phyloP scores from a whole-genome alignment of 2,329 filamentous ascomycete genomes.

The Knufia fluminis region DNA sequence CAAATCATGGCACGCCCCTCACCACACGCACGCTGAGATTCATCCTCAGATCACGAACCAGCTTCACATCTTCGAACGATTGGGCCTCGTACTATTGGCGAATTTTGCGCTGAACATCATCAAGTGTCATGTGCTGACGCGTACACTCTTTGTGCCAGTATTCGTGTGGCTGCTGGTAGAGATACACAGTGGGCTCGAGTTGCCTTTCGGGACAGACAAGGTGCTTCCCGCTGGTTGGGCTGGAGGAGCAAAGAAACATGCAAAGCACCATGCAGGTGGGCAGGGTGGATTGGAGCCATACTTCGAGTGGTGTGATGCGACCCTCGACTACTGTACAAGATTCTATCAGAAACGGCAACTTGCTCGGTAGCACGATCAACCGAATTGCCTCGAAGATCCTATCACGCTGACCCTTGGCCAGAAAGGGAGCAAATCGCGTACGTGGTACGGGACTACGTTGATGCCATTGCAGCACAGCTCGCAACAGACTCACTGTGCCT shows the following conservation, averaged over 20 bases:
- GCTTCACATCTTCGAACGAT: slow-evolving; percentile 21
- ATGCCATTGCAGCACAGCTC: too few relatives aligned
- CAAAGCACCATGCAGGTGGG: slow-evolving; percentile 18
- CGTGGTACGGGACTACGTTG: too few relatives aligned
- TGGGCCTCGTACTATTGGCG: slow-evolving; percentile 24
- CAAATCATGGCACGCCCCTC: slow-evolving; percentile 18
- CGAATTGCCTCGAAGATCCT: too few relatives aligned
- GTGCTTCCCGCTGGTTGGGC: slow-evolving; percentile 23
- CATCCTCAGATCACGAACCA: slow-evolving; percentile 26
- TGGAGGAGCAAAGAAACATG: slow-evolving; percentile 23
- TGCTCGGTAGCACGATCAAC: too few relatives aligned
- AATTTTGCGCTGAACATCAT: slow-evolving; percentile 27
- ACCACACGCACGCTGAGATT: slow-evolving; percentile 25
- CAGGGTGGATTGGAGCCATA: slow-evolving; percentile 21
- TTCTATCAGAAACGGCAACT: too few relatives aligned
- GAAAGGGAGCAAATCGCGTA: too few relatives aligned
- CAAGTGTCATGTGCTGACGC: slow-evolving; percentile 24
- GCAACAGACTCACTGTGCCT: too few relatives aligned
- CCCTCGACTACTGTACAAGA: too few relatives aligned
- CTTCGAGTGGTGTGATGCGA: slow-evolving; percentile 25
- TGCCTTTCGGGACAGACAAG: slow-evolving; percentile 25
- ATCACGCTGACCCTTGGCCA: too few relatives aligned
- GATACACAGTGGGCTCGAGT: slow-evolving; percentile 24
- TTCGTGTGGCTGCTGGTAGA: slow-evolving; percentile 25
- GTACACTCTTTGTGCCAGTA: slow-evolving; percentile 24